These are phyloP conservation scores for Voacanga thouarsii DNA, from an alignment of 257 asterid genomes.

Conservation along the genomic window DNA sequence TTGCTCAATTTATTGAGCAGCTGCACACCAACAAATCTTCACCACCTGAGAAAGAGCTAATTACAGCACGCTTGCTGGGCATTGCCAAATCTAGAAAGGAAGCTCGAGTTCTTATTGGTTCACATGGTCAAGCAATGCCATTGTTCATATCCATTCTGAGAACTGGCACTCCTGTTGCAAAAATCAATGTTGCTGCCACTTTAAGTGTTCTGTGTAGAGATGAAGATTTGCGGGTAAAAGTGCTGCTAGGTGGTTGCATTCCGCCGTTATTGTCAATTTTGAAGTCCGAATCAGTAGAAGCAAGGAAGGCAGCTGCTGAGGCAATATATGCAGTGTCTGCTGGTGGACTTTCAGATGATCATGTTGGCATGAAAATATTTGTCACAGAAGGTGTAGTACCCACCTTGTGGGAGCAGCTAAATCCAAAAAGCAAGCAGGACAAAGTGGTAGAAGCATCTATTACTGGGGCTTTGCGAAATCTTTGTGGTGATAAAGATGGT, in stretches of 20 bases:
- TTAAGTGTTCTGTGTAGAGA: conserved; percentile 67
- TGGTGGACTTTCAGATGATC: conserved; percentile 71
- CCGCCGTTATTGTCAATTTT: conserved; percentile 78
- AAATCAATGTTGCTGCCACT: conserved; percentile 64
- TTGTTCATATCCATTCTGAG: conserved; percentile 76
- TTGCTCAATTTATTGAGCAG: conserved; percentile 75
- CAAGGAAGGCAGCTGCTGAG: conserved; percentile 87
- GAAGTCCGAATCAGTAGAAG: conserved; percentile 62
- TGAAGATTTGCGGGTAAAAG: conserved; percentile 74
- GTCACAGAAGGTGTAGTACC: conserved; percentile 85
- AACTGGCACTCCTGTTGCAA: conserved; percentile 64
- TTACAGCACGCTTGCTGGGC: conserved; percentile 83
- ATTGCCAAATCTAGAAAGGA: conserved; percentile 79
- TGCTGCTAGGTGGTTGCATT: conserved; percentile 87
- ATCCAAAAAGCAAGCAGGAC: conserved; percentile 51
- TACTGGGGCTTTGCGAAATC: conserved; percentile 80
- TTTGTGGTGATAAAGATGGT: conserved; percentile 82
- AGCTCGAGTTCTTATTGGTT: conserved; percentile 71
- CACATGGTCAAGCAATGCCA: conserved; percentile 89
- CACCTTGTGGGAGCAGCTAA: conserved; percentile 71
- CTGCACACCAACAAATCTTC: conserved; percentile 65
- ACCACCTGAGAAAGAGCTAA: conserved; percentile 73
- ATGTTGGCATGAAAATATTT: conserved; percentile 75
- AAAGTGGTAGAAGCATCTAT: conserved; percentile 72
- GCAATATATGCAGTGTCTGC: conserved; percentile 68